These are phyloP conservation scores for Schizosaccharomyces japonicus DNA, from an alignment of 805 yeast genomes.

Conservation along the genomic window DNA sequence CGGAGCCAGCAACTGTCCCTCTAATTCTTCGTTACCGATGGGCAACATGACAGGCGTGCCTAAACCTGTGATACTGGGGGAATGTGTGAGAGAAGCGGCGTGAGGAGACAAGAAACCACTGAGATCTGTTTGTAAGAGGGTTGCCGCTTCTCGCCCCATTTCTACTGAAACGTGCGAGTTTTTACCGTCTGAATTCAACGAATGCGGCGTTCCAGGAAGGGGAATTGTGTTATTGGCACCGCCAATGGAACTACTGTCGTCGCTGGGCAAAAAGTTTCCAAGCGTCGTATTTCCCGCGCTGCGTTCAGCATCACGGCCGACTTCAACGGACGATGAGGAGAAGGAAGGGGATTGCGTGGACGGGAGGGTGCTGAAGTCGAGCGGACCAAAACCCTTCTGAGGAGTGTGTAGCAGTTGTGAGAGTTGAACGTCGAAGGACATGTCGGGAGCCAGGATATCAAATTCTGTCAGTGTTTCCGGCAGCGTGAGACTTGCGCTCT, in stretches of 20 bases:
- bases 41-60: neutral
- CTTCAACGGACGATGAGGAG: conserved; percentile 10
- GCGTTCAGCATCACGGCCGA: neutral
- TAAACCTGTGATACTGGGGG: neutral
- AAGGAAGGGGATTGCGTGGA: conserved; percentile 6
- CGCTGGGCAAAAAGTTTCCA: too few species aligned
- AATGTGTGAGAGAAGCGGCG: neutral
- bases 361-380: conserved; percentile 22
- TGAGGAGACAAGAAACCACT: neutral
- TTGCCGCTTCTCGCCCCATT: conserved; percentile 3
- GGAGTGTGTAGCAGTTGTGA: conserved; percentile 7
- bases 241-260: too few species aligned
- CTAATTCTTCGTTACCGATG: neutral
- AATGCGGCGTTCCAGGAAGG: too few species aligned
- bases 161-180: neutral
- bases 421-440: conserved; percentile 11
- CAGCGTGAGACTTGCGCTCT: conserved; percentile 25
- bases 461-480: conserved; percentile 59
- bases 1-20: conserved; percentile 1
- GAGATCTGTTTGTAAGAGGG: neutral
- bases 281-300: too few species aligned
- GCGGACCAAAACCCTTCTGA: conserved; percentile 17
- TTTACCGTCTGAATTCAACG: too few species aligned
- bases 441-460: conserved; percentile 23
- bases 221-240: too few species aligned